Conservation (phyloP, 1,284 basidiomycete genomes). For the Pseudozyma flocculosa region DNA sequence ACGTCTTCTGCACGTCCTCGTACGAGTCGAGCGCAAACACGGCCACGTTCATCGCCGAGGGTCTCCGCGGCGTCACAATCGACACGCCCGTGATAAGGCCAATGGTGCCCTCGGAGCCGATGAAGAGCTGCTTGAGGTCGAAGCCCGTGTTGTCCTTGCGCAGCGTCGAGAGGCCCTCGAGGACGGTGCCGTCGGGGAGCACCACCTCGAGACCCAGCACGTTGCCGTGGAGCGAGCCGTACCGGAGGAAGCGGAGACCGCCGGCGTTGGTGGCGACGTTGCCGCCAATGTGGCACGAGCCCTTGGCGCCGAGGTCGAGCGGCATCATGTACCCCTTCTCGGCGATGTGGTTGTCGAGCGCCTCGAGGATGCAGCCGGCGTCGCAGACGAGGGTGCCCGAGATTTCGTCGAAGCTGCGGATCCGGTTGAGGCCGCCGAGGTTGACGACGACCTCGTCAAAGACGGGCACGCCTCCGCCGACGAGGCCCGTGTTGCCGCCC, state of each 20-base stretch:
- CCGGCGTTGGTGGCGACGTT: constrained; percentile 98
- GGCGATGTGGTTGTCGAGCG: constrained; percentile 80
- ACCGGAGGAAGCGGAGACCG: constrained; percentile 86
- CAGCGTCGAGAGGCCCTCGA: constrained; percentile 61
- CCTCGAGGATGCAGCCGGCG: constrained; percentile 92
- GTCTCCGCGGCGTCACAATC: constrained; percentile 88
- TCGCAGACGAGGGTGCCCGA: constrained; percentile 67
- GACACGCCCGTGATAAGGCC: constrained; percentile 94
- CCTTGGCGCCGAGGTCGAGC: constrained; percentile 95
- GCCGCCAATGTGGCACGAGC: constrained; percentile 96
- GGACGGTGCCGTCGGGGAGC: constrained; percentile 86
- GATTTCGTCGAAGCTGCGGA: constrained; percentile 83
- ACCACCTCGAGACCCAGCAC: constrained; percentile 98
- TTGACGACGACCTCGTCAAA: constrained; percentile 86
- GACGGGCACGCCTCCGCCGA: constrained; percentile 89
- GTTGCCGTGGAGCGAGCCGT: constrained; percentile 91
- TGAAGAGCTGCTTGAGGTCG: constrained; percentile 97
- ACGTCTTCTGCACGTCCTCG: constrained; percentile 64
- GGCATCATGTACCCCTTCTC: constrained; percentile 95
- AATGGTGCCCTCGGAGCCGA: constrained; percentile 93
- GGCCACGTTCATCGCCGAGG: constrained; percentile 64
- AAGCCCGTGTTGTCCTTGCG: constrained; percentile 99
- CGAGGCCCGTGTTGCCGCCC: constrained; percentile 96
- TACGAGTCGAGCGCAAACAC: constrained; percentile 65
- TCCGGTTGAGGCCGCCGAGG: constrained; percentile 76